Evolutionary conservation across 441 rosid genomes (phyloP), one percentile per base, ranked within the genome.

Genomic region (Lepidium campestre): DNA sequence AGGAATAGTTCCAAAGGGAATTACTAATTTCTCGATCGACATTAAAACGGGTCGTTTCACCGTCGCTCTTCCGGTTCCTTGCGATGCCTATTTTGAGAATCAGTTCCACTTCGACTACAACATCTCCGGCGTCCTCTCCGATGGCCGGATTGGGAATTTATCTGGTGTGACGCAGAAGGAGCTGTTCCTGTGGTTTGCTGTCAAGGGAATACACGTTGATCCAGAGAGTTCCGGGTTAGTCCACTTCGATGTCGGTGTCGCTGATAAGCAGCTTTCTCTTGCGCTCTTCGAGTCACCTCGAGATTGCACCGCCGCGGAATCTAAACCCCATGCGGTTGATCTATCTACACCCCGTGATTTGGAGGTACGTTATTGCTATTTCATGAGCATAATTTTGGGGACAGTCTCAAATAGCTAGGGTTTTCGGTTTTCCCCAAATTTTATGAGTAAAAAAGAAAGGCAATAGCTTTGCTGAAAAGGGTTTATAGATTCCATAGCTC

Each of bases 181-280:
- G 65, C 79, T 85, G 5, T 85, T 85, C 65, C 71, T 85, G 1
- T 85, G 90, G 90, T 83, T 85, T 66, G 81, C 83, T 20, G 90
- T 85, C 6, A 80, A 67, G 14, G 78, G 83, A 8, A 85, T 85
- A 46, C 83, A 77, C 52, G 83, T 85, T 10, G 90, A 85, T 72
- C 75, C 76, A 20, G 84, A 80, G 20, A 68, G 76, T 69, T 83
- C 91, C 8, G 91, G 91, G 37, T 65, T 86, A 57, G 80, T 86
- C 52, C 77, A 86, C 70, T 83, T 86, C 46, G 88, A 86, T 61
- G 91, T 86, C 32, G 86, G 91, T 45, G 91, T 86, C 13, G 88
- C 77, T 11, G 81, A 86, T 64, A 86, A 86, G 73, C 86, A 86
- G 74, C 81, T 86, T 59, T 80, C 91, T 39, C 75, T 86, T 6